These are phyloP conservation scores for Gossypium thurberi DNA, from an alignment of 345 rosid species.

Conservation along the genomic window DNA sequence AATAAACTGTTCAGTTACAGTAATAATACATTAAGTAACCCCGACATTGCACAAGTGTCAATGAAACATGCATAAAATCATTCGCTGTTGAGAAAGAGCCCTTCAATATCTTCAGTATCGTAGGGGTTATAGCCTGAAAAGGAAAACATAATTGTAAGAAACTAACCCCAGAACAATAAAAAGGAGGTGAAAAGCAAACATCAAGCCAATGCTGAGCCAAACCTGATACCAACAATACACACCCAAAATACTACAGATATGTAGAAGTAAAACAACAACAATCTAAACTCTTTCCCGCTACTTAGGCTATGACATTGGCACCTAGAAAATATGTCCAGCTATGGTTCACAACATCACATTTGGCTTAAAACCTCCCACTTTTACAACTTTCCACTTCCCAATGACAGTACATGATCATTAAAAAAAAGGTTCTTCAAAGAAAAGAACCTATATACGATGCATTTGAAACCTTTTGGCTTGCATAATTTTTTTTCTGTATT, in stretches of 20 bases:
- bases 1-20: slow-evolving; percentile 8
- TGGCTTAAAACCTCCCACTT: too few species aligned
- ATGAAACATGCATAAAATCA: slow-evolving; percentile 47
- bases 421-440: too few species aligned
- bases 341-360: too few species aligned
- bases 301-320: too few species aligned
- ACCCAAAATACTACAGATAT: background rate
- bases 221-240: background rate
- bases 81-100: slow-evolving; percentile 34
- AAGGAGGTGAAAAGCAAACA: background rate
- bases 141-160: slow-evolving; percentile 21
- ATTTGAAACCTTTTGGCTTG: too few species aligned
- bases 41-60: slow-evolving; percentile 75
- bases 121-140: slow-evolving; percentile 30
- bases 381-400: too few species aligned
- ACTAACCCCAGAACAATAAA: slow-evolving; percentile 5
- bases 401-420: too few species aligned
- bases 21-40: slow-evolving; percentile 73
- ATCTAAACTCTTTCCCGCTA: background rate
- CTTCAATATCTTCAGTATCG: too few species aligned
- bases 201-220: background rate
- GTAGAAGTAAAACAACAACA: background rate
- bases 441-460: too few species aligned
- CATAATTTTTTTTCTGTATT: too few species aligned
- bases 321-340: too few species aligned